Conservation (phyloP, 768 basidiomycete species). For the Trametes cingulata region DNA sequence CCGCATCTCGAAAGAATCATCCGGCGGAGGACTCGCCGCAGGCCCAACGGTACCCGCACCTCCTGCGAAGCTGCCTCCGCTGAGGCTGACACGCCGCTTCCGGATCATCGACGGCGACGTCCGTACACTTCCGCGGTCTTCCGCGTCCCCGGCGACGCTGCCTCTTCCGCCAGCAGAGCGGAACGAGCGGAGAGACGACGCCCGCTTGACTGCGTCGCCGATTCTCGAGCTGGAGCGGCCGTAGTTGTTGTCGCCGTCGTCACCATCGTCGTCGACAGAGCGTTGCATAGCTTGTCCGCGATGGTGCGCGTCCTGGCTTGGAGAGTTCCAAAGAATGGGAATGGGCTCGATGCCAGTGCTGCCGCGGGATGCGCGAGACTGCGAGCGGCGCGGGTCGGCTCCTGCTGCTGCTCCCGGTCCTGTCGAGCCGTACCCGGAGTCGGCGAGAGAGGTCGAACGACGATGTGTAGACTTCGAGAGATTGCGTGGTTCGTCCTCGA, state of each 20-base stretch:
- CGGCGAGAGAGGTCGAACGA: slow-evolving; percentile 12
- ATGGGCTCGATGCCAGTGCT: slow-evolving; percentile 22
- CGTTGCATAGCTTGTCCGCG: not conserved
- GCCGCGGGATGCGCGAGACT: slow-evolving; percentile 3
- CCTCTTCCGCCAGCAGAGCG: slow-evolving; percentile 11
- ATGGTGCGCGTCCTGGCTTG: not conserved
- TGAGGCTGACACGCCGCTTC: slow-evolving; percentile 25
- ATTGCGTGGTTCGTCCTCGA: not conserved
- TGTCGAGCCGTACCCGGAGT: slow-evolving; percentile 27
- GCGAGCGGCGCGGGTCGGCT: not conserved
- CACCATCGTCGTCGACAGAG: not conserved
- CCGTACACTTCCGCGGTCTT: slow-evolving; percentile 21
- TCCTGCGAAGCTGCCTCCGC: slow-evolving; percentile 45
- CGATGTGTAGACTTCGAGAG: slow-evolving; percentile 1
- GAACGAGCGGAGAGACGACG: slow-evolving; percentile 29
- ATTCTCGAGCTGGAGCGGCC: not conserved
- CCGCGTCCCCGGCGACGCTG: not conserved
- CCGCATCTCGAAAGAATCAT: slow-evolving; percentile 42
- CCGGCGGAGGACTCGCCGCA: slow-evolving; percentile 41
- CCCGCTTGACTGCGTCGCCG: slow-evolving; percentile 13
- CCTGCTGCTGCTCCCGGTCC: not conserved
- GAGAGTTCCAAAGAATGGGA: slow-evolving; percentile 27
- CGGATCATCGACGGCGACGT: slow-evolving; percentile 12
- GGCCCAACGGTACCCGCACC: slow-evolving; percentile 58
- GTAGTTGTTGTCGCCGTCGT: slow-evolving; percentile 8